A percentile compares a stretch with the other conserved stretches of the same genome.
Evolutionary conservation across 2,329 filamentous ascomycete species (phyloP).

Genomic region (Phialophora verrucosa): DNA sequence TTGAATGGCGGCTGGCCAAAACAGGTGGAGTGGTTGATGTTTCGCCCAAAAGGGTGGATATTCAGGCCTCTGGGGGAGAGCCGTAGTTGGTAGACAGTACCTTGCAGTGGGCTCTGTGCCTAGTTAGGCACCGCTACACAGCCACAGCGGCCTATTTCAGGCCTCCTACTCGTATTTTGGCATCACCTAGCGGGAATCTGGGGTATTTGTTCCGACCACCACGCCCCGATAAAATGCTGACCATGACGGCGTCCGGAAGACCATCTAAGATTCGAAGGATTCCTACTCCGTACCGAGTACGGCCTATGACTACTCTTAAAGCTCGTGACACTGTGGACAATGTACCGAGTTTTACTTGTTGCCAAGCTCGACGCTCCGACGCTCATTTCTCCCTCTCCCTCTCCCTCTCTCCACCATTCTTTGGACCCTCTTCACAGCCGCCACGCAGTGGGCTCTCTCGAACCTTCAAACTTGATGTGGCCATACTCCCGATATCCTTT

Average conservation of each 20-base stretch:
- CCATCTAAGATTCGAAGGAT: neutral
- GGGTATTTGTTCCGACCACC: neutral
- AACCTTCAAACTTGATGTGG: conserved; percentile 42
- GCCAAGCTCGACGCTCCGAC: neutral
- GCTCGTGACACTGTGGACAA: too few species aligned
- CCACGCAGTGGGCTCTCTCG: conserved; percentile 2
- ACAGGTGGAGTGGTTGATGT: conserved; percentile 15
- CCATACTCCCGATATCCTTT: conserved; percentile 45
- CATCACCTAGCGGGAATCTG: neutral
- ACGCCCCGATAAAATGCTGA: neutral
- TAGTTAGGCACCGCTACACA: neutral
- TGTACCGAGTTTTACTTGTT: neutral
- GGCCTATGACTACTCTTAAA: neutral
- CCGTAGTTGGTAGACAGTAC: neutral
- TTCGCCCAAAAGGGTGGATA: conserved; percentile 6
- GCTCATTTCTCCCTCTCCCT: neutral
- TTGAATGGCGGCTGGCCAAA: conserved; percentile 1
- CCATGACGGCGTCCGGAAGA: neutral
- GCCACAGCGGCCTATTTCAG: neutral
- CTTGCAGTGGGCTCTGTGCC: neutral
- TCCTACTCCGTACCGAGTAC: neutral
- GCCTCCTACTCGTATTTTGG: neutral
- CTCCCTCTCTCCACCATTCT: too few species aligned
- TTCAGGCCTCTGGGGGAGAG: neutral
- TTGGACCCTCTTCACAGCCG: neutral